Percentiles rank a stretch among this genome's conserved stretches.
Evolutionary conservation across 208 protist species (phyloP).

Genomic region (Acanthamoeba culbertsoni): DNA sequence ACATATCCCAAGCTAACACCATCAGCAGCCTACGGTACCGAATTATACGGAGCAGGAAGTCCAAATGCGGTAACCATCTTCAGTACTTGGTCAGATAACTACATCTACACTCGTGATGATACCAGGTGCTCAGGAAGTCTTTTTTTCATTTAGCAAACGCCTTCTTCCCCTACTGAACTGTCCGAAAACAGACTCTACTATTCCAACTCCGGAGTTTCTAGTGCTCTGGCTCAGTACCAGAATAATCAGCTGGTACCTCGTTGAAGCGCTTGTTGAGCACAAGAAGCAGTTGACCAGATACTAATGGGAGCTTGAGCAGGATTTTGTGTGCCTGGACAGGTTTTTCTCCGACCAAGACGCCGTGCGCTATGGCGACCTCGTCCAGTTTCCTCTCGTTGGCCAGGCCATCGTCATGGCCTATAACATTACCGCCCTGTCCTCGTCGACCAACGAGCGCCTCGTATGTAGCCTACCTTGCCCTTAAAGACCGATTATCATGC

Average conservation of each 20-base stretch:
- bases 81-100: not conserved
- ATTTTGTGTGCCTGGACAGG: not conserved
- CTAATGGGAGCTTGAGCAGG: not conserved
- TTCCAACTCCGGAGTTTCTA: not conserved
- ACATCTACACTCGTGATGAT: slow-evolving; percentile 9
- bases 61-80: not conserved
- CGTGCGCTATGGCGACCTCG: not conserved
- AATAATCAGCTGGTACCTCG: not conserved
- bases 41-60: not conserved
- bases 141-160: not conserved
- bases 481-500: not conserved
- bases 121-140: not conserved
- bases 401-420: slow-evolving; percentile 40
- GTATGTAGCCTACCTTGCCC: not conserved
- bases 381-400: not conserved
- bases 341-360: not conserved
- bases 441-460: not conserved
- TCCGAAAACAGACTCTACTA: not conserved
- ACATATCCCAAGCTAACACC: too few relatives aligned
- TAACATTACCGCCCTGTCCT: not conserved
- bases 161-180: not conserved
- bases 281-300: too few relatives aligned
- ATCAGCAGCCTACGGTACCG: not conserved
- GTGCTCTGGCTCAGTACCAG: not conserved
- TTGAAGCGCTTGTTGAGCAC: too few relatives aligned